phyloP scores from a whole-genome alignment of 305 asterid species.

The Withania somnifera region DNA sequence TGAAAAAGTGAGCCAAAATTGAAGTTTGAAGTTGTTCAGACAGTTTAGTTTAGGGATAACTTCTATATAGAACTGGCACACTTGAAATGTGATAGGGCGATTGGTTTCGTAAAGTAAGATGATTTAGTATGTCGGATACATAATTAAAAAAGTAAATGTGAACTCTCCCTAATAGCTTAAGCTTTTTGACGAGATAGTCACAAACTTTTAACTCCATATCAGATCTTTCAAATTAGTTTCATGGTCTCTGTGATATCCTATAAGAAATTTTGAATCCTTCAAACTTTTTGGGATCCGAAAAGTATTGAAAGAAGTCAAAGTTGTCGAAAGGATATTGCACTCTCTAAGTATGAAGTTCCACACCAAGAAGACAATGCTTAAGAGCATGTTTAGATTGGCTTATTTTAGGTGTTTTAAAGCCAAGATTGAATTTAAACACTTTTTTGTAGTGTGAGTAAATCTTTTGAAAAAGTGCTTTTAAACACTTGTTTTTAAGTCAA shows the following conservation, averaged over 20 bases:
- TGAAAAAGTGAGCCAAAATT: not conserved
- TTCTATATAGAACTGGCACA: not conserved
- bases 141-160: not conserved
- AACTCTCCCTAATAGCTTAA: not conserved
- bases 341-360: not conserved
- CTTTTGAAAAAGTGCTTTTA: no score
- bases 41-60: not conserved
- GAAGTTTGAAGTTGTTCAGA: not conserved
- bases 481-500: no score
- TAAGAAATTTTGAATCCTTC: not conserved
- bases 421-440: no score
- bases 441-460: no score
- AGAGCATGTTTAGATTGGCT: no score
- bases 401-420: no score
- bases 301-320: not conserved
- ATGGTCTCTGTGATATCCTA: not conserved
- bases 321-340: not conserved
- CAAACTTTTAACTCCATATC: not conserved
- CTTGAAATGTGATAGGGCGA: not conserved
- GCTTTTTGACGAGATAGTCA: not conserved
- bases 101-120: not conserved
- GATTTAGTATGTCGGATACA: not conserved
- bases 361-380: not conserved
- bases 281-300: not conserved
- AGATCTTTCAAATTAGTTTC: not conserved